Evolutionary conservation across 805 yeast species (phyloP), one percentile per base, ranked within the genome.

Genomic region (Candida sakaeoensis): DNA sequence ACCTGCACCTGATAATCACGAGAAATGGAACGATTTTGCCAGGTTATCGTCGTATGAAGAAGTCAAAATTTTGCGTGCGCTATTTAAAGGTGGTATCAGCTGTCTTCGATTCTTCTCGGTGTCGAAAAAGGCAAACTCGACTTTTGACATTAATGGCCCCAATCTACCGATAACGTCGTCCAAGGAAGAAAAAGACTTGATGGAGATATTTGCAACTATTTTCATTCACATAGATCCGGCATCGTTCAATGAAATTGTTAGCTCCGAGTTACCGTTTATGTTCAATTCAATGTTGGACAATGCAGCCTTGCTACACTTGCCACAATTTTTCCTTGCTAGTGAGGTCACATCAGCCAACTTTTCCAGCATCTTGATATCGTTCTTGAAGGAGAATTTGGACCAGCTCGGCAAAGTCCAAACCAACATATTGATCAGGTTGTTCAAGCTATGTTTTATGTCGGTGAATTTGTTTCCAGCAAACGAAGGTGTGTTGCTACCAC

Each of bases 201-300:
- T 93, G 96, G 99, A 95, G 55, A 82, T 89, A 3, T 79, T 93
- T 57, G 96, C 96, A 0, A 84, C 95, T 1, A 86, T 93, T 51
- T 93, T 88, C 61, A 86, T 89, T 49, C 95, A 88, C 55, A 77
- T 95, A 40, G 99, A 95, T 55, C 90, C 95, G 15, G 89, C 98
- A 1, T 85, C 97, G 0, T 95, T 95, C 61, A 90, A 87, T 57
- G 99, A 93, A 61, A 83, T 93, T 46, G 81, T 89, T 8, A 87
- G 80, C 46, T 72, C 81, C 2, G 96, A 93, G 59, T 70, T 91
- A 41, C 85, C 82, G 16, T 80, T 77, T 51, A 68, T 90, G 59
- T 88, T 86, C 52, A 80, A 84, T 10, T 75, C 86, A 2, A 85
- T 88, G 79, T 65, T 89, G 39, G 75, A 79, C 16, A 93, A 91